Percentiles rank a stretch among this genome's conserved stretches.
These are phyloP conservation scores for Cyclocybe aegerita DNA, from an alignment of 768 basidiomycete species.

Conservation along the genomic window DNA sequence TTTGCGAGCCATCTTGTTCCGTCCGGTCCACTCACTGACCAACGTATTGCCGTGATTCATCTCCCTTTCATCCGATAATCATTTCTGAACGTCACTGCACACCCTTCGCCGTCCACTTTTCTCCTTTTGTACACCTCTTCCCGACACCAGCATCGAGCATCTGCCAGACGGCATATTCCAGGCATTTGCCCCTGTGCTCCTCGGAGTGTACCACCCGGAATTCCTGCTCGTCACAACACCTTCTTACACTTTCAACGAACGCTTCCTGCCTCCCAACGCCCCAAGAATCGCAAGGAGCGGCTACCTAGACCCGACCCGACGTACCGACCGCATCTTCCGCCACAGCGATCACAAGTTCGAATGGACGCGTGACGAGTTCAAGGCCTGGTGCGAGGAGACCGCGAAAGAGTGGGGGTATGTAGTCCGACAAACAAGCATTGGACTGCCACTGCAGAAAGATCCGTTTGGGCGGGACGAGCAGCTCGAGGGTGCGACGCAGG, in stretches of 20 bases:
- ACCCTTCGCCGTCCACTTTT: too few species aligned
- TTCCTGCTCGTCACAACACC: constrained; percentile 82
- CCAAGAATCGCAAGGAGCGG: constrained; percentile 48
- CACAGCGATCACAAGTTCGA: constrained; percentile 89
- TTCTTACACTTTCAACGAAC: constrained; percentile 78
- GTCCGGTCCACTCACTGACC: not conserved
- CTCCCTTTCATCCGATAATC: too few species aligned
- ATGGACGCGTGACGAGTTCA: constrained; percentile 80
- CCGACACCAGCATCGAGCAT: constrained; percentile 70
- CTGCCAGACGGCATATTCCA: constrained; percentile 57
- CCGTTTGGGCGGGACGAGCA: constrained; percentile 69
- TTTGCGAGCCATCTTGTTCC: not conserved
- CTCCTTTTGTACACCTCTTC: not conserved
- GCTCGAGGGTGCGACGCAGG: constrained; percentile 66
- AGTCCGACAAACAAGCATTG: constrained; percentile 59
- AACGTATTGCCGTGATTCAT: too few species aligned
- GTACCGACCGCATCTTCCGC: constrained; percentile 74
- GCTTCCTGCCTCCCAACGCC: constrained; percentile 60
- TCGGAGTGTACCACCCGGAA: constrained; percentile 77
- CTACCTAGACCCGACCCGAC: constrained; percentile 70
- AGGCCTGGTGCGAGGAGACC: constrained; percentile 51
- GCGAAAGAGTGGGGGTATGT: constrained; percentile 74
- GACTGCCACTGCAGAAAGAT: constrained; percentile 57
- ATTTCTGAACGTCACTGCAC: too few species aligned
- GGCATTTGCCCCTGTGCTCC: constrained; percentile 65